Evolutionary conservation across 164 flowering plant species (phyloP).

Genomic region (Amborella trichopoda): DNA sequence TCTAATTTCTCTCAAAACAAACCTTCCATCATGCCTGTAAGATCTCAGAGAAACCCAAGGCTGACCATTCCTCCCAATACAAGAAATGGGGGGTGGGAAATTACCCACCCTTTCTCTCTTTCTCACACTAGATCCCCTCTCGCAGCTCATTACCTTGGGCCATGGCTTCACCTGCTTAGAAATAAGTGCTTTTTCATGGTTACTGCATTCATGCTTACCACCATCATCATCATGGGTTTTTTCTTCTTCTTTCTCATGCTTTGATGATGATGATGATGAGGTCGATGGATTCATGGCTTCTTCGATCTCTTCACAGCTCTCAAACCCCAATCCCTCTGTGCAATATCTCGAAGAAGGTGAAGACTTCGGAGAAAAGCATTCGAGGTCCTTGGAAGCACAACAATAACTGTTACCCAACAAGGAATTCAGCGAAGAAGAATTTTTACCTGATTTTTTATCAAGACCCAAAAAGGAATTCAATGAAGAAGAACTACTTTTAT

Average conservation of each 20-base stretch:
- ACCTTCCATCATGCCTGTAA: slow-evolving; percentile 55
- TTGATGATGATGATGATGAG: no score
- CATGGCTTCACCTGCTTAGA: neutral
- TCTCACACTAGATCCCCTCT: slow-evolving; percentile 11
- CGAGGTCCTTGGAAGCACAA: slow-evolving; percentile 3
- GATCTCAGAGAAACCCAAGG: slow-evolving; percentile 57
- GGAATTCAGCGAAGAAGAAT: slow-evolving; percentile 1
- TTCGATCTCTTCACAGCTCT: slow-evolving; percentile 65
- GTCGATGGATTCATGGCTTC: no score
- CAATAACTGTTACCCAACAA: neutral
- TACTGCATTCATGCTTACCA: slow-evolving; percentile 2
- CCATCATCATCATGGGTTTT: slow-evolving; percentile 4
- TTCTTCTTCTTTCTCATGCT: slow-evolving; percentile 6
- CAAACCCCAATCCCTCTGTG: slow-evolving; percentile 79
- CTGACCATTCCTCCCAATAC: slow-evolving; percentile 63
- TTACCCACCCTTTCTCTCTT: neutral
- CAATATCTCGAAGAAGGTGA: slow-evolving; percentile 56
- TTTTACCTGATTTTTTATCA: no score
- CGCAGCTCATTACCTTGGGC: neutral
- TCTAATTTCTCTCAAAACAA: slow-evolving; percentile 54
- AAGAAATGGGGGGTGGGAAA: slow-evolving; percentile 81
- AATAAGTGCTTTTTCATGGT: slow-evolving; percentile 2
- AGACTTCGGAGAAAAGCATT: slow-evolving; percentile 30
- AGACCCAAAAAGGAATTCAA: slow-evolving; percentile 3
- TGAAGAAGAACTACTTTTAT: slow-evolving; percentile 3